phyloP scores from a whole-genome alignment of 176 grass and related monocot genomes.

The Ensete glaucum region DNA sequence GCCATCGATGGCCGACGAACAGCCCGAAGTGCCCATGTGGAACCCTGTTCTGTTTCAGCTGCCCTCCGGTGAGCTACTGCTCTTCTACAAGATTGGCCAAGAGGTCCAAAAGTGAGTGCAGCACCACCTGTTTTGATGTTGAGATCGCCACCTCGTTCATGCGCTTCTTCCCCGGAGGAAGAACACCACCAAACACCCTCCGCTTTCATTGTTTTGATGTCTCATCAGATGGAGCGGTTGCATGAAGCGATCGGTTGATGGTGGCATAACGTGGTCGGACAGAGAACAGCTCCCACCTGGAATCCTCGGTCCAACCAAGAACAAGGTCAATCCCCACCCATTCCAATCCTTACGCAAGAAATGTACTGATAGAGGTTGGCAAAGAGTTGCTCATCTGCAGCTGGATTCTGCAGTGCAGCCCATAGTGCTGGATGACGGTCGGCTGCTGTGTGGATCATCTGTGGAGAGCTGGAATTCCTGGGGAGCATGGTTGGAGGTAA shows the following conservation, averaged over 20 bases:
- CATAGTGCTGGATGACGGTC: constrained; percentile 73
- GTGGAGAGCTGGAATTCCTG: constrained; percentile 99
- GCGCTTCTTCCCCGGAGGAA: too few relatives aligned
- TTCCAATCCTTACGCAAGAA: neutral
- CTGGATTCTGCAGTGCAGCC: constrained; percentile 29
- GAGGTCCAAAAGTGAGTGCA: constrained; percentile 59
- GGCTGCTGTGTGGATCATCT: constrained; percentile 78
- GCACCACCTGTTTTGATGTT: too few relatives aligned
- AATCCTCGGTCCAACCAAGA: constrained; percentile 93
- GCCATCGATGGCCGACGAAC: constrained; percentile 65
- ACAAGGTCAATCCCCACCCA: constrained; percentile 50
- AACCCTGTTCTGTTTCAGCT: constrained; percentile 95
- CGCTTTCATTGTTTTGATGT: neutral
- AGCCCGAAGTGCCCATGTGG: constrained; percentile 79
- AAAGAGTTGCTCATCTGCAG: too few relatives aligned
- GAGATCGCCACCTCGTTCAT: too few relatives aligned
- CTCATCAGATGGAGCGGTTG: constrained; percentile 73
- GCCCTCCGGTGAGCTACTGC: constrained; percentile 69
- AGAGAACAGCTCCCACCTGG: constrained; percentile 89
- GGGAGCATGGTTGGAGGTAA: constrained; percentile 96
- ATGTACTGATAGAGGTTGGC: too few relatives aligned
- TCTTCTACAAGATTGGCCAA: constrained; percentile 95
- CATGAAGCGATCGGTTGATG: constrained; percentile 84
- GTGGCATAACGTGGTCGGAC: constrained; percentile 65
- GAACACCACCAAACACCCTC: too few relatives aligned